These are phyloP conservation scores for Wallacemonas rigidus DNA, from an alignment of 208 protist genomes.

Conservation along the genomic window DNA sequence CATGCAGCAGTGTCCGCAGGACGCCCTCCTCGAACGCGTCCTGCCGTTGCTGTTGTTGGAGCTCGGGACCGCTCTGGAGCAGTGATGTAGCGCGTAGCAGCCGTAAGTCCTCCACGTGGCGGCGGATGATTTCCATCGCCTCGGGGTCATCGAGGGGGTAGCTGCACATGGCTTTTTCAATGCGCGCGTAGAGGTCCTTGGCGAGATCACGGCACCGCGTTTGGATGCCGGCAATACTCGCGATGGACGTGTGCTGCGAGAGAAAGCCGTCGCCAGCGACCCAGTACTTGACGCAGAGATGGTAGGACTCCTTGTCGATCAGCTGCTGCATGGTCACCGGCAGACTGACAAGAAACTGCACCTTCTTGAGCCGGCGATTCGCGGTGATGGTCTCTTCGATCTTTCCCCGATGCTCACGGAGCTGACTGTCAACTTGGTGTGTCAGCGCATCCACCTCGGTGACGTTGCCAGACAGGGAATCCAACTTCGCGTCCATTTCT, in stretches of 20 bases:
- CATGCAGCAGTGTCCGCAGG: conserved; percentile 60
- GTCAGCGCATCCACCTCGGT: conserved; percentile 71
- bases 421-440: conserved; percentile 2
- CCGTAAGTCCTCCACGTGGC: conserved; percentile 77
- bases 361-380: conserved; percentile 79
- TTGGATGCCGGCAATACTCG: conserved; percentile 65
- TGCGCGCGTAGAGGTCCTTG: conserved; percentile 57
- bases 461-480: conserved; percentile 76
- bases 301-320: conserved; percentile 58
- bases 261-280: conserved; percentile 78
- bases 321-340: conserved; percentile 66
- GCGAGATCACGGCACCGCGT: conserved; percentile 53
- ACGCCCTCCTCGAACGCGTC: conserved; percentile 62
- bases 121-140: conserved; percentile 72
- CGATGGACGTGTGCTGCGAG: conserved; percentile 53
- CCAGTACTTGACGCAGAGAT: conserved; percentile 75
- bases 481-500: conserved; percentile 88
- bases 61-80: conserved; percentile 28
- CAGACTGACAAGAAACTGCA: conserved; percentile 81
- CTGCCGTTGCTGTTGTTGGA: conserved; percentile 14
- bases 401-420: conserved; percentile 24
- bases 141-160: conserved; percentile 78
- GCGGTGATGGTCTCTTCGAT: conserved; percentile 76
- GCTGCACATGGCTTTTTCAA: conserved; percentile 66
- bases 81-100: conserved; percentile 80